These are phyloP conservation scores for Globisporangium sylvaticum DNA, from an alignment of 352 stramenopile species.

Conservation along the genomic window DNA sequence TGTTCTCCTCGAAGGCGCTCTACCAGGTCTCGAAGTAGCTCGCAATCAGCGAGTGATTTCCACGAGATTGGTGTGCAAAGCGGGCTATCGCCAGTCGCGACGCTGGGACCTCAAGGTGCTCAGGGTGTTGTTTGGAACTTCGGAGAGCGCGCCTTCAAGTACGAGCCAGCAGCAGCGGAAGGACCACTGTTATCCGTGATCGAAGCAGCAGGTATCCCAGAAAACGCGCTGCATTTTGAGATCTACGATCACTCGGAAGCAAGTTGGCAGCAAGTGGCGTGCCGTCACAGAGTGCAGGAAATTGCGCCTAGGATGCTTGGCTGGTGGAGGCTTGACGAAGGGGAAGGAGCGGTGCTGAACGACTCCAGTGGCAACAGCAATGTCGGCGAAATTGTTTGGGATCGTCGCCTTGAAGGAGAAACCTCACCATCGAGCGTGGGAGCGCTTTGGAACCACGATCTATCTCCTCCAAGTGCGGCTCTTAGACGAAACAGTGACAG, in stretches of 20 bases:
- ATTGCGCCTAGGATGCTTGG: constrained; percentile 40
- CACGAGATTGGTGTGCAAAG: not conserved
- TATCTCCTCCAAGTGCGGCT: constrained; percentile 23
- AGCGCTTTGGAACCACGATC: constrained; percentile 8
- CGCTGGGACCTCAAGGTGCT: constrained; percentile 46
- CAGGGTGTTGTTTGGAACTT: constrained; percentile 75
- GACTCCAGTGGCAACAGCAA: constrained; percentile 36
- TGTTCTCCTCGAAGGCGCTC: constrained; percentile 5
- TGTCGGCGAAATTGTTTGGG: not conserved
- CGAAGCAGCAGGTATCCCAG: constrained; percentile 19
- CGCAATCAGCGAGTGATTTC: not conserved
- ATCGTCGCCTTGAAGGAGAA: not conserved
- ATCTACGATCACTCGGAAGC: constrained; percentile 50
- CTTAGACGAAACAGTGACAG: constrained; percentile 25
- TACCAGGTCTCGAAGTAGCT: constrained; percentile 9
- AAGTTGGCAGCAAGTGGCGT: constrained; percentile 49
- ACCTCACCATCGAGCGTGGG: not conserved
- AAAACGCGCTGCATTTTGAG: constrained; percentile 45
- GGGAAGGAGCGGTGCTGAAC: constrained; percentile 26
- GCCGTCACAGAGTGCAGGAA: constrained; percentile 62
- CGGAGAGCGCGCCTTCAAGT: constrained; percentile 56
- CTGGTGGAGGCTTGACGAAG: constrained; percentile 68
- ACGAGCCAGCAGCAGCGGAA: constrained; percentile 18
- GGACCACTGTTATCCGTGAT: constrained; percentile 30
- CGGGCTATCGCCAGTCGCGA: constrained; percentile 28